Percentiles rank a stretch among this genome's conserved stretches.
These are phyloP conservation scores for Arabidopsis hybrid DNA, from an alignment of 441 rosid species.

Conservation along the genomic window DNA sequence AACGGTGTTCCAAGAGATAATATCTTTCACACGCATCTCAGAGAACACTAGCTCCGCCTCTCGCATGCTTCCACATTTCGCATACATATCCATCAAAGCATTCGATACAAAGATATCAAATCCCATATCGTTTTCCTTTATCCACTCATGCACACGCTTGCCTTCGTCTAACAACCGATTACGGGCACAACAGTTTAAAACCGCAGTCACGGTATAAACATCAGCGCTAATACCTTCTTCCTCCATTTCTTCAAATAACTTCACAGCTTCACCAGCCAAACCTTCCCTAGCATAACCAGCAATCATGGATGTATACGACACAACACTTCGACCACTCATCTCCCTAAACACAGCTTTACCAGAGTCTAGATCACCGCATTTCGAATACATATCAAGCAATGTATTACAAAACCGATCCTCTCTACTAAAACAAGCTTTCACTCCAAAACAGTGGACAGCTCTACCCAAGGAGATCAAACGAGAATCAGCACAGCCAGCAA, in stretches of 20 bases:
- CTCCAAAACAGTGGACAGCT: conserved; percentile 59
- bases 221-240: conserved; percentile 62
- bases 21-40: conserved; percentile 64
- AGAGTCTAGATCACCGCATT: conserved; percentile 58
- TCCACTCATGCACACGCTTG: conserved; percentile 60
- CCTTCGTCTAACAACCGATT: conserved; percentile 63
- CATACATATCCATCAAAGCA: conserved; percentile 80
- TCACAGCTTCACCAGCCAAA: conserved; percentile 57
- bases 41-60: conserved; percentile 61
- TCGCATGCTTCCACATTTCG: conserved; percentile 80
- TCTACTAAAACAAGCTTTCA: conserved; percentile 49
- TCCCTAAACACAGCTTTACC: conserved; percentile 56
- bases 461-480: conserved; percentile 50
- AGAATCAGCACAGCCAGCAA: conserved; percentile 61
- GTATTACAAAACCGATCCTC: conserved; percentile 57
- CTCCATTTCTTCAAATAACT: conserved; percentile 61
- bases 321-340: conserved; percentile 60
- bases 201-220: conserved; percentile 55
- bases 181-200: conserved; percentile 74
- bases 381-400: conserved; percentile 72
- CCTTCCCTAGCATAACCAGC: conserved; percentile 74
- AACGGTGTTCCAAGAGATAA: conserved; percentile 77
- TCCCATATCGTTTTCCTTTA: conserved; percentile 55
- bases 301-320: conserved; percentile 77
- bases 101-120: conserved; percentile 62